A percentile compares a stretch with the other conserved stretches of the same genome.
Conservation (phyloP, 2,329 filamentous ascomycete genomes). For the Arthrobotrys musiformis region DNA sequence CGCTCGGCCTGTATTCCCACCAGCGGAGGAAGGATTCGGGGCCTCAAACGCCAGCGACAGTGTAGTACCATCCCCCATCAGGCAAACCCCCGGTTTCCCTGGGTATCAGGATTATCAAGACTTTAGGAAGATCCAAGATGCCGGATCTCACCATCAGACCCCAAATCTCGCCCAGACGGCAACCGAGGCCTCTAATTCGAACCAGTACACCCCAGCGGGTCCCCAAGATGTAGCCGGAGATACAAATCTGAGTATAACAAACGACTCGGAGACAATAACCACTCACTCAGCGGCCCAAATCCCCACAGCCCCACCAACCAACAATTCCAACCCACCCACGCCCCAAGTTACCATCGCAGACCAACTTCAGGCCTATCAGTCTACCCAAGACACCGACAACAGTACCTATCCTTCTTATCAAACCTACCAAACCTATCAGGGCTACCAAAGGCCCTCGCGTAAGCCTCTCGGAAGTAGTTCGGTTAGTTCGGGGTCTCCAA, state of each 20-base stretch:
- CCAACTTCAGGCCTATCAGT: conserved; percentile 42
- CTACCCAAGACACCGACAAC: conserved; percentile 1
- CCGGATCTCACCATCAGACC: not conserved
- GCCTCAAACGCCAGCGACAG: not conserved
- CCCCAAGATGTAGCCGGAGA: not conserved
- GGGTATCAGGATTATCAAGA: conserved; percentile 35
- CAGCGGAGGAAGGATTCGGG: not conserved
- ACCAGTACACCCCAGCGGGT: not conserved
- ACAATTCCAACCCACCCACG: not conserved
- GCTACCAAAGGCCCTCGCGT: conserved; percentile 26
- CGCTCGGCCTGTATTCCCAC: not conserved
- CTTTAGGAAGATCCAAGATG: conserved; percentile 9
- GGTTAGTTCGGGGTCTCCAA: not conserved
- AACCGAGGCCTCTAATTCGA: not conserved
- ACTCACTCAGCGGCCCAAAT: not conserved
- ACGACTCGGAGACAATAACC: not conserved
- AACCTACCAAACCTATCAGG: conserved; percentile 8
- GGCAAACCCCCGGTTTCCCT: conserved; percentile 25
- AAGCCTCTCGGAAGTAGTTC: conserved; percentile 29
- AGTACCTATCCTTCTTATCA: conserved; percentile 1
- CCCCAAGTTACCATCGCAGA: conserved; percentile 28
- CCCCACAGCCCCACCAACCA: not conserved
- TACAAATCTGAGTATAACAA: not conserved
- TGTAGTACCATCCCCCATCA: conserved; percentile 15
- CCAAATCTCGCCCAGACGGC: not conserved